Evolutionary conservation across 129 eudicot species (phyloP), one percentile per base, ranked within the genome.

Genomic region (Flaveria ramosissima): DNA sequence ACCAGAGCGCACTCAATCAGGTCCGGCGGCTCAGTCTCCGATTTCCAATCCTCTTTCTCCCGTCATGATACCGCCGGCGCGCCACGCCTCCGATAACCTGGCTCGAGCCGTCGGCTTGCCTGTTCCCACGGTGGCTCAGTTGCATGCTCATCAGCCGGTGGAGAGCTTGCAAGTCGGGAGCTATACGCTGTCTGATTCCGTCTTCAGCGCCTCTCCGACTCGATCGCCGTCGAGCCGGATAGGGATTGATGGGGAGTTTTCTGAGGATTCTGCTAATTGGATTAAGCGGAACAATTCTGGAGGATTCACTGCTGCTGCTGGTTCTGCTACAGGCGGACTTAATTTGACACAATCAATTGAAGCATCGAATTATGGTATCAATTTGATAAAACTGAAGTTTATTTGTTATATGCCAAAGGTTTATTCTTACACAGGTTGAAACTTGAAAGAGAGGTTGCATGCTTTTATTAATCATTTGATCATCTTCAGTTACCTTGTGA

Each of bases 61-160:
- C 20, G 92, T 88, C 45, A 90, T 93, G 98, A 93, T 93, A 52
- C 96, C 96, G 1, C 98, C 92, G 43, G 80, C 96, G 27, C 93
- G 93, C 66, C 93, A 86, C 55, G 84, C 81, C 9, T 74, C 89
- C 9, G 88, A 86, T 55, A 77, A 81, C 75, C 19, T 82, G 47
- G 68, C 85, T 6, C 86, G 83, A 46, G 82, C 88, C 70, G 86
- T 78, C 62, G 82, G 79, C 72, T 70, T 86, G 53, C 82, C 90
- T 11, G 84, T 84, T 30, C 71, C 83, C 42, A 41, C 64, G 15
- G 56, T 70, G 1, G 20, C 66, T 53, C 78, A 81, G 53, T 27
- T 51, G 85, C 77, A 45, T 42, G 74, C 13, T n/a, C 80, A 76
- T 41, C 73, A 85, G 59, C 77, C 87, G 30, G 26, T 65, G 50